Evolutionary conservation across 2,329 filamentous ascomycete species (phyloP).

Genomic region (Fusarium mexicanum): DNA sequence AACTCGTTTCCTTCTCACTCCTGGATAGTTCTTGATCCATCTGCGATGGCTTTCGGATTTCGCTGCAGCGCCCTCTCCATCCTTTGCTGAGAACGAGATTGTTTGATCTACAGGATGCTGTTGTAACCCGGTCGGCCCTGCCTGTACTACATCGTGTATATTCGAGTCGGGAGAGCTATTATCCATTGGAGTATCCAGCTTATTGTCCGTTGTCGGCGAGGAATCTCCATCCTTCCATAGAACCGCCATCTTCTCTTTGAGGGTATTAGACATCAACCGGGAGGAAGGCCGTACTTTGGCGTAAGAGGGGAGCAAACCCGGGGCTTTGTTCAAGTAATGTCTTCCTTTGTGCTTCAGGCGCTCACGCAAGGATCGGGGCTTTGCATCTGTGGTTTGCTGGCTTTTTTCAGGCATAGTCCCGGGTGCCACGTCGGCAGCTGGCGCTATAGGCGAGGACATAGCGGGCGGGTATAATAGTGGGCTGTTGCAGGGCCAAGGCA

Average conservation of each 20-base stretch:
- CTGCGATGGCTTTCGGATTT: neutral
- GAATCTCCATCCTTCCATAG: neutral
- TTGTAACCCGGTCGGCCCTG: neutral
- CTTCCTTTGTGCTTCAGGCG: slow-evolving; percentile 13
- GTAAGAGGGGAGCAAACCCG: neutral
- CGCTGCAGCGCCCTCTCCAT: neutral
- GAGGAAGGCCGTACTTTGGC: neutral
- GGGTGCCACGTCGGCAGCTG: neutral
- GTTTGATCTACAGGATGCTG: neutral
- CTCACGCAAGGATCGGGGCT: slow-evolving; percentile 1
- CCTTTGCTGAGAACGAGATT: neutral
- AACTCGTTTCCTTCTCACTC: neutral
- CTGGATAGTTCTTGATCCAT: neutral
- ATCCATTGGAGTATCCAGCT: neutral
- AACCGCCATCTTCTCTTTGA: slow-evolving; percentile 4
- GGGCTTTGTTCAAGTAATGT: slow-evolving; percentile 1
- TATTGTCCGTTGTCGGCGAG: neutral
- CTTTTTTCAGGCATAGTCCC: neutral
- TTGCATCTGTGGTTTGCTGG: neutral
- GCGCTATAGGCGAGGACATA: neutral
- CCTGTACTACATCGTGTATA: neutral
- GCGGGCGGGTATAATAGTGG: neutral
- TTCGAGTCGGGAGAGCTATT: neutral
- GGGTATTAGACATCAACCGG: neutral
- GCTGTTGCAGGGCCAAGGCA: neutral